Percentiles rank a stretch among this genome's conserved stretches.
Conservation (phyloP, 352 stramenopile species). For the Pythium phragmiticola region DNA sequence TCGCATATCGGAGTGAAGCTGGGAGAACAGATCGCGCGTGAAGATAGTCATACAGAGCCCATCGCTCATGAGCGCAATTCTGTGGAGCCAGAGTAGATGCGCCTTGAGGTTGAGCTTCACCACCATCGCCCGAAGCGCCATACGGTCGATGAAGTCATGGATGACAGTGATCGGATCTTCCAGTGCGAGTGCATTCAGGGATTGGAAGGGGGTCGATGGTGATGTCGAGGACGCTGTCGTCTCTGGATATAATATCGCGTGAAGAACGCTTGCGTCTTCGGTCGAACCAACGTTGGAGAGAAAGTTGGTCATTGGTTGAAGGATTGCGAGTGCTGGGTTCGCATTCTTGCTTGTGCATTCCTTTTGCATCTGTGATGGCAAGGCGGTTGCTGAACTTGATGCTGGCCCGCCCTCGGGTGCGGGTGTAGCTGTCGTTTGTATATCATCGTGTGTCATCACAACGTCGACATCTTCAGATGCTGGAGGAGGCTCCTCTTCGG, state of each 20-base stretch:
- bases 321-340: constrained; percentile 6
- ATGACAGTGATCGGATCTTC: constrained; percentile 40
- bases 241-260: constrained; percentile 4
- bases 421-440: neutral
- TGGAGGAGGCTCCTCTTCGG: neutral
- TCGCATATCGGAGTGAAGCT: constrained; percentile 42
- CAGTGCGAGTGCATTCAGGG: constrained; percentile 43
- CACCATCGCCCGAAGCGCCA: constrained; percentile 46
- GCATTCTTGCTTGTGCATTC: neutral
- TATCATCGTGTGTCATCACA: neutral
- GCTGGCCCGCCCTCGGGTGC: too few relatives aligned
- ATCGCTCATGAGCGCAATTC: constrained; percentile 72
- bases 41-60: constrained; percentile 76
- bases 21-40: constrained; percentile 48
- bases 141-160: constrained; percentile 40
- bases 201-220: constrained; percentile 33
- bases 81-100: constrained; percentile 61
- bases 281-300: neutral
- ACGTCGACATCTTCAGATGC: neutral
- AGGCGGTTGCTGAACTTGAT: neutral
- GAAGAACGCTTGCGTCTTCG: constrained; percentile 10
- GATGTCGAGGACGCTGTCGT: neutral
- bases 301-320: constrained; percentile 18
- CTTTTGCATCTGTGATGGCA: neutral
- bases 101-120: constrained; percentile 39